Conservation (phyloP, 371 early-diverging fungal genomes). For the Dipsacomyces acuminosporus region DNA sequence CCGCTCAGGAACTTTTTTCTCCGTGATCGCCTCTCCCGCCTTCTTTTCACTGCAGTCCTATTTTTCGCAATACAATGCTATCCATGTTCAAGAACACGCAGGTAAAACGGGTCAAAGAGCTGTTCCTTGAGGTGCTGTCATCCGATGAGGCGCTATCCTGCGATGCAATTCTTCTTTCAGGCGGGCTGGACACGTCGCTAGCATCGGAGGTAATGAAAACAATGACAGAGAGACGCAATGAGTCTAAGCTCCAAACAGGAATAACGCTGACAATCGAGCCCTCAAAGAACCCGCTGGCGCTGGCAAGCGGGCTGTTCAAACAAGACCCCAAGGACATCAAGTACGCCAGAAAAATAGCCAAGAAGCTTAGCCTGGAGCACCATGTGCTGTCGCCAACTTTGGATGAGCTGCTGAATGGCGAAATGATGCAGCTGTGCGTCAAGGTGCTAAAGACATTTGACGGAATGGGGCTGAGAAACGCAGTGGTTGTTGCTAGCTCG, state of each 20-base stretch:
- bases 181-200: conserved; percentile 59
- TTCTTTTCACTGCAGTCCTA: too few species aligned
- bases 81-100: conserved; percentile 4
- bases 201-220: conserved; percentile 45
- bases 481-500: conserved; percentile 50
- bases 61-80: too few species aligned
- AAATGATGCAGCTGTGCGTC: conserved; percentile 42
- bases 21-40: too few species aligned
- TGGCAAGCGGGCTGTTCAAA: conserved; percentile 40
- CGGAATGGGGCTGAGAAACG: conserved; percentile 59
- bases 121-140: conserved; percentile 30
- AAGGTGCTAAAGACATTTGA: conserved; percentile 53
- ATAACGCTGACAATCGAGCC: conserved; percentile 28
- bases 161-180: conserved; percentile 53
- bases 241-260: conserved; percentile 9
- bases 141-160: conserved; percentile 45
- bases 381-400: conserved; percentile 42
- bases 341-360: conserved; percentile 49
- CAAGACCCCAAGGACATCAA: conserved; percentile 50
- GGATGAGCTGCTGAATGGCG: conserved; percentile 40
- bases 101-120: background rate
- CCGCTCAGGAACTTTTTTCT: too few species aligned
- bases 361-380: conserved; percentile 41
- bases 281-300: conserved; percentile 10
- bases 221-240: background rate